phyloP scores from a whole-genome alignment of 2,329 filamentous ascomycete species.

The Aspergillus sp. region DNA sequence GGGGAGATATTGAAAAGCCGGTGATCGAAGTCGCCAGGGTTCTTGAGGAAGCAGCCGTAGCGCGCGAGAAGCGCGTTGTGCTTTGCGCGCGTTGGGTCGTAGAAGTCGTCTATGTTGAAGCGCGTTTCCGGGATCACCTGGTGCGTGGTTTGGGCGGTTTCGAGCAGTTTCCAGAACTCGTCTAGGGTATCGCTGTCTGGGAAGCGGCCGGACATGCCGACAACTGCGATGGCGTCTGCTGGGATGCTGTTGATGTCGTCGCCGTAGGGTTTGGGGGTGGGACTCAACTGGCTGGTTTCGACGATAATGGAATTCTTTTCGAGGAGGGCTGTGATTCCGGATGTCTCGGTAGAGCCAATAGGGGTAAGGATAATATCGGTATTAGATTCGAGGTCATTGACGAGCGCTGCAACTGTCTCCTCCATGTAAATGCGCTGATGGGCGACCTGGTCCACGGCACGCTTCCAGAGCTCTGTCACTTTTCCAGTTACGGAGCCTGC shows the following conservation, averaged over 20 bases:
- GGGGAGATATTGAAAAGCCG: slow-evolving; percentile 79
- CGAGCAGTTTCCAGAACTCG: slow-evolving; percentile 5
- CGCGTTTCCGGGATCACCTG: slow-evolving; percentile 63
- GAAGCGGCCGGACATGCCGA: slow-evolving; percentile 14
- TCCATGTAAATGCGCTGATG: neutral
- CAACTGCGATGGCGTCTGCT: slow-evolving; percentile 1
- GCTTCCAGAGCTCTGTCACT: neutral
- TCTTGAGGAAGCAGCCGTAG: slow-evolving; percentile 69
- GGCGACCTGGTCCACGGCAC: neutral
- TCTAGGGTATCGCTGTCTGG: slow-evolving; percentile 6
- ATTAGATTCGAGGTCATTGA: neutral
- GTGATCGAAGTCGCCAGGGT: slow-evolving; percentile 70
- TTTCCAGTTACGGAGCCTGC: no score
- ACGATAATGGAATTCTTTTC: neutral
- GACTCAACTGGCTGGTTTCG: neutral
- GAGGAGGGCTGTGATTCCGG: neutral
- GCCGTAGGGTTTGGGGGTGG: neutral
- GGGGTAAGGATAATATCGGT: neutral
- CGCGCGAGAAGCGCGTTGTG: slow-evolving; percentile 71
- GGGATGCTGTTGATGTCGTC: neutral
- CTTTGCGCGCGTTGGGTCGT: slow-evolving; percentile 65
- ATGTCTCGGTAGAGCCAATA: neutral
- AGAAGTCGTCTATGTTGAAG: slow-evolving; percentile 66
- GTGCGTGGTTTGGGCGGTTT: slow-evolving; percentile 43
- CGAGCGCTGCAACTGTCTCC: neutral